Conservation (phyloP, 805 yeast species). For the Danielia reshetovae region DNA sequence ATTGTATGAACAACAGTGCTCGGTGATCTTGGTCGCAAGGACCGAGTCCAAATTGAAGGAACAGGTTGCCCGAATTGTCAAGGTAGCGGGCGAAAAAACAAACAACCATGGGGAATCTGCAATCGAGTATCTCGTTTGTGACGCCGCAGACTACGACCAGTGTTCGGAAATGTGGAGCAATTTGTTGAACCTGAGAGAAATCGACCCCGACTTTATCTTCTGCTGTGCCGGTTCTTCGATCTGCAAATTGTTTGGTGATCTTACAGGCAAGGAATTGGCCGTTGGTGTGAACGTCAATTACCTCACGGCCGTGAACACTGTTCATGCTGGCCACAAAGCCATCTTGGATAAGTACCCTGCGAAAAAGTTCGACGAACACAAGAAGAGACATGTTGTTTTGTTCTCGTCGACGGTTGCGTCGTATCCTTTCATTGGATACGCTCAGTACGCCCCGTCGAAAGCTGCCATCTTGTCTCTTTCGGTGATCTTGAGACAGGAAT, state of each 20-base stretch:
- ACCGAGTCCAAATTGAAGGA: conserved; percentile 54
- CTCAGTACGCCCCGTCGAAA: conserved; percentile 86
- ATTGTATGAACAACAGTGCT: conserved; percentile 51
- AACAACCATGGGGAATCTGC: background rate
- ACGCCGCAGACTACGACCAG: conserved; percentile 53
- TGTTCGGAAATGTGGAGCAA: conserved; percentile 44
- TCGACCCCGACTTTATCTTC: conserved; percentile 67
- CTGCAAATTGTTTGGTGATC: conserved; percentile 74
- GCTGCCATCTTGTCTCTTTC: conserved; percentile 76
- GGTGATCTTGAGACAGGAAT: conserved; percentile 78
- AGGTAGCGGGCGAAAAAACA: conserved; percentile 14
- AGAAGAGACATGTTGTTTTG: conserved; percentile 55
- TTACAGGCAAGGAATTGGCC: conserved; percentile 53
- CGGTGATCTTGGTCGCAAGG: conserved; percentile 74
- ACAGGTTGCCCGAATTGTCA: conserved; percentile 44
- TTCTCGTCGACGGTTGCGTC: conserved; percentile 75
- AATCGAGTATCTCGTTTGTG: conserved; percentile 50
- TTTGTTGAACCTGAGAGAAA: conserved; percentile 16
- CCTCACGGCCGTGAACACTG: conserved; percentile 62
- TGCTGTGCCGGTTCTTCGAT: conserved; percentile 87
- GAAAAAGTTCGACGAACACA: conserved; percentile 5
- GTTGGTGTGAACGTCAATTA: conserved; percentile 68
- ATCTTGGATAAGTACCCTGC: conserved; percentile 20
- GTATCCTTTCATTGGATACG: conserved; percentile 87
- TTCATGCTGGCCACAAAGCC: conserved; percentile 59